Evolutionary conservation across 2,329 filamentous ascomycete species (phyloP), one percentile per base, ranked within the genome.

Genomic region (Alternaria consortialis): DNA sequence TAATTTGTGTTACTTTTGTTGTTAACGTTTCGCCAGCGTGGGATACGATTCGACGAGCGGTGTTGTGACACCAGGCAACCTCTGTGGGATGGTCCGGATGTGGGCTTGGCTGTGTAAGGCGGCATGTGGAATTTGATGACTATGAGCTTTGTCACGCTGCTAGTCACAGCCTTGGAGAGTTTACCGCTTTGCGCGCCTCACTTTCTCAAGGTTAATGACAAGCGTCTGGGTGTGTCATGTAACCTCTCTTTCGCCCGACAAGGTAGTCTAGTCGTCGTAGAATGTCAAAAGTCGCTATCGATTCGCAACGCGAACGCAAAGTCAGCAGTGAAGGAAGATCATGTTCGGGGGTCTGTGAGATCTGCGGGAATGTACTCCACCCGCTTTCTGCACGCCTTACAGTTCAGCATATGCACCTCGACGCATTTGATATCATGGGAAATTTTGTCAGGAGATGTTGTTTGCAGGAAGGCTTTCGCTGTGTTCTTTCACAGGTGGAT

Each of bases 1-100:
- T 36, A 39, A 37, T 50, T 51, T 29, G 48, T 59, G 55, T 43
- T 53, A 55, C 58, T 48, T 61, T 53, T 55, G 17, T 29, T 43
- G 46, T 25, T 52, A 56, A 48, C 53, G 43, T 52, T 53, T 47
- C 36, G 52, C 27, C 12, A 29, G 36, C 25, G 27, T 27, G 55
- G 32, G 23, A 57, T 51, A 20, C 36, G 53, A 61, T 63, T 63
- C 60, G 53, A 56, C 43, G 34, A 51, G n/a, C 37, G 32, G 44
- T 60, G 53, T 51, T 42, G 46, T 39, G 39, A 52, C 53, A 50
- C 46, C 53, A 56, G 39, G 27, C 23, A 25, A 23, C 17, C 25
- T 36, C n/a, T 47, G 36, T 34, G 32, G 36, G 17, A 42, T 37
- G 57, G 44, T 37, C 53, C 50, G 42, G 34, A 56, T 51, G 46